These are phyloP conservation scores for Cladosporium sp. DNA, from an alignment of 2,329 filamentous ascomycete genomes.

Conservation along the genomic window DNA sequence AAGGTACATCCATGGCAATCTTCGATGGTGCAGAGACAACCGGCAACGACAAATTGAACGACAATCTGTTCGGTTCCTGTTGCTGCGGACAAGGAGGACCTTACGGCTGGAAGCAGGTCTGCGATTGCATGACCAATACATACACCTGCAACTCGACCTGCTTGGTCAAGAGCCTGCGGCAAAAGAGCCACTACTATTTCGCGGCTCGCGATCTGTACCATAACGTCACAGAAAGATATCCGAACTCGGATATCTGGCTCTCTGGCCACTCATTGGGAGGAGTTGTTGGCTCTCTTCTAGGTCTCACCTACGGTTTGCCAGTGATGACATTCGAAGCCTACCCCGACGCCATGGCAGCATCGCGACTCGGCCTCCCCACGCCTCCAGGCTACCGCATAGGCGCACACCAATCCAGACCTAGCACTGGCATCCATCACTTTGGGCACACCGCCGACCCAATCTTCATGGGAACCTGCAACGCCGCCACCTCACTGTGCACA, in stretches of 20 bases:
- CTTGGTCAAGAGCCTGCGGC: constrained; percentile 64
- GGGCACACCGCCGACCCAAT: constrained; percentile 91
- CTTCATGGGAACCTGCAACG: constrained; percentile 87
- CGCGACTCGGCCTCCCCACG: constrained; percentile 73
- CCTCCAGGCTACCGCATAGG: constrained; percentile 72
- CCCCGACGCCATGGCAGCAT: constrained; percentile 78
- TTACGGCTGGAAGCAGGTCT: constrained; percentile 84
- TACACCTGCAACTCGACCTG: constrained; percentile 91
- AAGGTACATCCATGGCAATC: constrained; percentile 61
- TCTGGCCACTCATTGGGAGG: constrained; percentile 87
- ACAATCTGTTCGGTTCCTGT: constrained; percentile 97
- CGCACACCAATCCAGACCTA: constrained; percentile 62
- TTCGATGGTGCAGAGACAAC: constrained; percentile 93
- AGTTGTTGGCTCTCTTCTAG: constrained; percentile 75
- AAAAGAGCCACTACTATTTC: constrained; percentile 85
- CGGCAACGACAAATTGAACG: constrained; percentile 91
- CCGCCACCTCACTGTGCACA: constrained; percentile 78
- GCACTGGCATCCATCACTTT: constrained; percentile 80
- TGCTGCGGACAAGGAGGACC: constrained; percentile 90
- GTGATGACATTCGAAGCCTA: constrained; percentile 89
- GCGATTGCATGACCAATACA: constrained; percentile 78
- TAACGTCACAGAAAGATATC: constrained; percentile 84
- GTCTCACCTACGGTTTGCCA: constrained; percentile 81
- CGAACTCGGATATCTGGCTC: constrained; percentile 75
- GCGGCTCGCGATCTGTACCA: constrained; percentile 82